These are phyloP conservation scores for Glycine soja DNA, from an alignment of 306 rosid species.

Conservation along the genomic window DNA sequence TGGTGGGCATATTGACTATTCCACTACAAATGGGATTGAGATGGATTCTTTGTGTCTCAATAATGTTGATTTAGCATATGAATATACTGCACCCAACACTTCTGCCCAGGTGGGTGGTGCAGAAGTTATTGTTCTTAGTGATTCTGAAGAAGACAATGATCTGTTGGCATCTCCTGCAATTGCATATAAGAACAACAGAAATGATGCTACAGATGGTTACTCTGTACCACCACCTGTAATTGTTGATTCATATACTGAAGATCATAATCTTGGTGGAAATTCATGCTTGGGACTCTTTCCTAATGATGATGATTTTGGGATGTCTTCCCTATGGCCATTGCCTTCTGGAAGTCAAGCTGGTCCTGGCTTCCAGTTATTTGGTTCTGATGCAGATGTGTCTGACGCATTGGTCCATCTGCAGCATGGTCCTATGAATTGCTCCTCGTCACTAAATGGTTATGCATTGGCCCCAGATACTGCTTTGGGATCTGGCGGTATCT, in stretches of 20 bases:
- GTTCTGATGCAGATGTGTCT: constrained; percentile 78
- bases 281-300: constrained; percentile 82
- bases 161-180: constrained; percentile 63
- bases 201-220: constrained; percentile 63
- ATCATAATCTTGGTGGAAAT: constrained; percentile 71
- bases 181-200: constrained; percentile 55
- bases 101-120: constrained; percentile 68
- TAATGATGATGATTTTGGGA: constrained; percentile 79
- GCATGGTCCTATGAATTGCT: constrained; percentile 71
- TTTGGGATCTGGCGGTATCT: constrained; percentile 64
- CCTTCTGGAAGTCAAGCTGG: constrained; percentile 77
- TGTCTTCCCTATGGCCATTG: constrained; percentile 69
- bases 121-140: constrained; percentile 89
- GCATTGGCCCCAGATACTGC: constrained; percentile 68
- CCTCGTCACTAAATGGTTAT: constrained; percentile 81
- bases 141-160: constrained; percentile 88
- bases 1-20: constrained; percentile 72
- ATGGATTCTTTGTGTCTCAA: constrained; percentile 72
- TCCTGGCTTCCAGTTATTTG: constrained; percentile 82
- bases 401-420: constrained; percentile 77
- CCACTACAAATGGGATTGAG: constrained; percentile 75
- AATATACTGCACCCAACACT: constrained; percentile 59
- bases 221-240: constrained; percentile 71
- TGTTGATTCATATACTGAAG: constrained; percentile 73
- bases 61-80: constrained; percentile 73